Evolutionary conservation across 495 filamentous ascomycete species (phyloP).

Genomic region (Hyaloscypha variabilis): DNA sequence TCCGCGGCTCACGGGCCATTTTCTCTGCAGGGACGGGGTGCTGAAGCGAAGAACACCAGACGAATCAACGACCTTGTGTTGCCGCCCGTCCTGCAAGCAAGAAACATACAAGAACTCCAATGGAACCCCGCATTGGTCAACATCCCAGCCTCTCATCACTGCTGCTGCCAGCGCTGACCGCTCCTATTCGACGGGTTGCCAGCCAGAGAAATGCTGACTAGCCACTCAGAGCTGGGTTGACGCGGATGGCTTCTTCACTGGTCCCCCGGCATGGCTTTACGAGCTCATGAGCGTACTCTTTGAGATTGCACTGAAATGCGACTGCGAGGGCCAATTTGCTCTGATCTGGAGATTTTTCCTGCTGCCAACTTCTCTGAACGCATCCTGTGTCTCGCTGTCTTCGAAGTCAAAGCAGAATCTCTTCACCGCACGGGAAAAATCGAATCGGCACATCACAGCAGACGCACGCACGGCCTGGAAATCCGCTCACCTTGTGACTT

Average conservation of each 20-base stretch:
- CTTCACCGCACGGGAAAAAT: background rate
- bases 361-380: background rate
- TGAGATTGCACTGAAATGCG: background rate
- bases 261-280: background rate
- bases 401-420: background rate
- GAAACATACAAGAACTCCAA: background rate
- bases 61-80: conserved; percentile 14
- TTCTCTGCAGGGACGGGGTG: conserved; percentile 10
- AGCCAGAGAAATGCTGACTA: background rate
- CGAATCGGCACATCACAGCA: conserved; percentile 17
- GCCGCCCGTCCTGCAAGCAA: conserved; percentile 19
- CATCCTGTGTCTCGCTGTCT: background rate
- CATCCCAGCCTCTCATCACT: conserved; percentile 11
- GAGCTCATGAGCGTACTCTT: background rate
- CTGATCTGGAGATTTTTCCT: background rate
- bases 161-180: background rate
- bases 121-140: conserved; percentile 20
- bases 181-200: conserved; percentile 16
- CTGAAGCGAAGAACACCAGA: conserved; percentile 4
- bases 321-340: background rate
- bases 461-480: conserved; percentile 1
- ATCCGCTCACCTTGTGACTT: conserved; percentile 21
- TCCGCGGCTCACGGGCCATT: background rate
- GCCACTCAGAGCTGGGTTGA: background rate
- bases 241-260: conserved; percentile 4